phyloP scores from a whole-genome alignment of 2,329 filamentous ascomycete genomes.

The Fusarium virguliforme region DNA sequence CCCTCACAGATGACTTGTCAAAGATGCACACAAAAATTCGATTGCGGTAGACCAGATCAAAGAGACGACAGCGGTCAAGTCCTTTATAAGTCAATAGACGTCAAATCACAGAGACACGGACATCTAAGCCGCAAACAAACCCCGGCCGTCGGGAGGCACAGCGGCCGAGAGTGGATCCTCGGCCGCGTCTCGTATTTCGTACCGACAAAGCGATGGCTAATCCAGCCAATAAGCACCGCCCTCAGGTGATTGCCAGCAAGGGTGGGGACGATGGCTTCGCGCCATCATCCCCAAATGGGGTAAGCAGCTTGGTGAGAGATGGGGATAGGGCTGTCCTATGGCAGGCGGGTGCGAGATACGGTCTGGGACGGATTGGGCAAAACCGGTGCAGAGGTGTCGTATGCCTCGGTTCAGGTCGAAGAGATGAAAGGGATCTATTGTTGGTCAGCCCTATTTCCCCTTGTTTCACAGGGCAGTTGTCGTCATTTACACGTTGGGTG shows the following conservation, averaged over 20 bases:
- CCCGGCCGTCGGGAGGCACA: slow-evolving; percentile 24
- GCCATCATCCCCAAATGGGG: slow-evolving; percentile 38
- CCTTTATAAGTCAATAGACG: slow-evolving; percentile 16
- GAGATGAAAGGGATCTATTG: not conserved
- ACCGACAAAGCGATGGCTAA: slow-evolving; percentile 13
- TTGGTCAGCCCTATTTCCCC: not conserved
- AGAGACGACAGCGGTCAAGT: not conserved
- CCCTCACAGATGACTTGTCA: not conserved
- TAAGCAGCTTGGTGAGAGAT: slow-evolving; percentile 10
- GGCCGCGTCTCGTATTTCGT: slow-evolving; percentile 46
- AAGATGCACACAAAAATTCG: not conserved
- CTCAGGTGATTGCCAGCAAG: not conserved
- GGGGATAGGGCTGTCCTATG: slow-evolving; percentile 25
- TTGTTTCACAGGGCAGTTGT: slow-evolving; percentile 1
- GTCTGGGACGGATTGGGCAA: slow-evolving; percentile 22
- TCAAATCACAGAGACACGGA: not conserved
- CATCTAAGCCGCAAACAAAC: slow-evolving; percentile 11
- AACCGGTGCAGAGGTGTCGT: slow-evolving; percentile 1
- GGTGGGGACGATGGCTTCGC: slow-evolving; percentile 26
- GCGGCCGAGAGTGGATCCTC: slow-evolving; percentile 32
- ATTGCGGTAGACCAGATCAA: not conserved
- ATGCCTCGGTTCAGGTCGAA: slow-evolving; percentile 8
- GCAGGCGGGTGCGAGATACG: slow-evolving; percentile 19
- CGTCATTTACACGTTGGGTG: not conserved
- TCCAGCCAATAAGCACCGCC: slow-evolving; percentile 22